Conservation (phyloP, 2,329 filamentous ascomycete species). For the Aschersonia sp. region DNA sequence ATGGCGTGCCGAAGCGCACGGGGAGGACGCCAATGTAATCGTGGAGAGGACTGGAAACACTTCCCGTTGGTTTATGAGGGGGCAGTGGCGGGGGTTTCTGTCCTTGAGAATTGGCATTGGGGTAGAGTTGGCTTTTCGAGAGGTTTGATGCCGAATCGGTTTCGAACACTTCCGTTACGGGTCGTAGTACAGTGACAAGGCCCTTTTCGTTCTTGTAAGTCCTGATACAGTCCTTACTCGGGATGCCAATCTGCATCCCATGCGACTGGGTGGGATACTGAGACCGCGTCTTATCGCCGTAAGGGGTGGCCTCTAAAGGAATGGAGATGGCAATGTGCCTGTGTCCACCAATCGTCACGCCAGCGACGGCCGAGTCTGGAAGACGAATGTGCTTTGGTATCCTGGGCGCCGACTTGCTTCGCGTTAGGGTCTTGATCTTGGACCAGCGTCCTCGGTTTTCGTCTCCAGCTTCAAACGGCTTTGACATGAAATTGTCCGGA, state of each 20-base stretch:
- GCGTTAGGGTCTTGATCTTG: slow-evolving; percentile 25
- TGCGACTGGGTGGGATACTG: slow-evolving; percentile 18
- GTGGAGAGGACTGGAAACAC: slow-evolving; percentile 4
- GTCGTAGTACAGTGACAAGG: slow-evolving; percentile 20
- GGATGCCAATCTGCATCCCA: slow-evolving; percentile 4
- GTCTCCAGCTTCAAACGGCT: slow-evolving; percentile 17
- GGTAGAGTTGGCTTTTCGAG: neutral
- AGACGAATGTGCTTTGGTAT: slow-evolving; percentile 21
- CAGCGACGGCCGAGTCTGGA: slow-evolving; percentile 41
- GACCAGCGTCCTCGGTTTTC: slow-evolving; percentile 24
- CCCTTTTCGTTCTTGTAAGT: slow-evolving; percentile 20
- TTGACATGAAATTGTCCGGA: slow-evolving; percentile 33
- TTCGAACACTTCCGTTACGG: slow-evolving; percentile 13
- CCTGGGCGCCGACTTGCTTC: slow-evolving; percentile 19
- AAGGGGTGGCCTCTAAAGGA: slow-evolving; percentile 33
- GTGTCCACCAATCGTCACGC: slow-evolving; percentile 36
- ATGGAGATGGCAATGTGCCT: slow-evolving; percentile 49
- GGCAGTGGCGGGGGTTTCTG: neutral
- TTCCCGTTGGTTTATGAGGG: slow-evolving; percentile 6
- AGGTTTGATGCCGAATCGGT: neutral
- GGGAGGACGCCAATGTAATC: slow-evolving; percentile 12
- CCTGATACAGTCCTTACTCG: slow-evolving; percentile 9
- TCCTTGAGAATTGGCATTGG: slow-evolving; percentile 2
- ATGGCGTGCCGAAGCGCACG: slow-evolving; percentile 8
- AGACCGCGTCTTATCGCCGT: slow-evolving; percentile 17